phyloP scores from a whole-genome alignment of 2,329 filamentous ascomycete genomes.

The Epichloe sylvatica region DNA sequence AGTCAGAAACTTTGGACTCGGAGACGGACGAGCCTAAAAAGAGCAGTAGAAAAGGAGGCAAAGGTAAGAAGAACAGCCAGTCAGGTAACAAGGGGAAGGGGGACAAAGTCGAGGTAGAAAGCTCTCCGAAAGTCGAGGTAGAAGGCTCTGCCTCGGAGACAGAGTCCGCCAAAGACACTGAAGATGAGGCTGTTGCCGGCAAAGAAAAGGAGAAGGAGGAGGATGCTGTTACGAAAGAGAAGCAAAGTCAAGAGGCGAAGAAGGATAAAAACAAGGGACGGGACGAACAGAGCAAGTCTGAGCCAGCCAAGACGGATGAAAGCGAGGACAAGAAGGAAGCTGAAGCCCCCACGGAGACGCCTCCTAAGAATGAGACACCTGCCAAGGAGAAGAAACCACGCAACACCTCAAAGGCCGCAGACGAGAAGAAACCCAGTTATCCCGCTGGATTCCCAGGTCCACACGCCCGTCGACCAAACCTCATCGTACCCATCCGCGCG shows the following conservation, averaged over 20 bases:
- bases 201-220: conserved; percentile 7
- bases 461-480: conserved; percentile 25
- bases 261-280: background rate
- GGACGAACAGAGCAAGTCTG: conserved; percentile 7
- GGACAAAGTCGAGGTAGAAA: conserved; percentile 7
- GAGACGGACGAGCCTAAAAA: conserved; percentile 9
- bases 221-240: background rate
- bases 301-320: conserved; percentile 7
- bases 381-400: conserved; percentile 5
- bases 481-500: conserved; percentile 33
- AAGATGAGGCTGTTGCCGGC: conserved; percentile 6
- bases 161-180: conserved; percentile 12
- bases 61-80: conserved; percentile 5
- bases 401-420: conserved; percentile 3
- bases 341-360: background rate
- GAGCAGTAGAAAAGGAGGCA: conserved; percentile 10
- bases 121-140: conserved; percentile 5
- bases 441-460: conserved; percentile 17
- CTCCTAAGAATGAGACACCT: background rate
- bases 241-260: conserved; percentile 9
- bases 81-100: conserved; percentile 10
- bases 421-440: conserved; percentile 12
- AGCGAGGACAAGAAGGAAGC: conserved; percentile 3
- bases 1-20: background rate
- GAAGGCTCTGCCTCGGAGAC: conserved; percentile 9